Evolutionary conservation across 2,329 filamentous ascomycete species (phyloP).

Genomic region (Aspergillus floridensis): DNA sequence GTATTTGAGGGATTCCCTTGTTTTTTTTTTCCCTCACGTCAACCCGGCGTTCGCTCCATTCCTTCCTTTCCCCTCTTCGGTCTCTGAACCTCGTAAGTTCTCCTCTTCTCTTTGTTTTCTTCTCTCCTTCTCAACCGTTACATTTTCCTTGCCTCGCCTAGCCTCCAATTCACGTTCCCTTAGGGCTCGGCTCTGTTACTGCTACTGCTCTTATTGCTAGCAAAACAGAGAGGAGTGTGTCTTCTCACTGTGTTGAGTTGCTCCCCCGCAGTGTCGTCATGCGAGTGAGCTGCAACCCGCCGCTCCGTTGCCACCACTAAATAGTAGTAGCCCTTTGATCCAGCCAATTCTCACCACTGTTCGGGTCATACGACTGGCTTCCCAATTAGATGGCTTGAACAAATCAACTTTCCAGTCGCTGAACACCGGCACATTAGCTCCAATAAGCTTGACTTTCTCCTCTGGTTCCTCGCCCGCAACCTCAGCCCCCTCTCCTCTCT

Average conservation of each 20-base stretch:
- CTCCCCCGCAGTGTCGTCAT: slow-evolving; percentile 3
- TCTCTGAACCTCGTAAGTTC: not conserved
- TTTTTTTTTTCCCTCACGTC: slow-evolving; percentile 9
- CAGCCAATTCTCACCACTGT: not conserved
- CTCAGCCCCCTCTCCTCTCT: slow-evolving; percentile 4
- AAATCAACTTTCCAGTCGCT: not conserved
- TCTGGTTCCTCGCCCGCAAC: slow-evolving; percentile 5
- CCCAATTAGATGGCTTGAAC: slow-evolving; percentile 2
- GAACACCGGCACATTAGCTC: slow-evolving; percentile 1
- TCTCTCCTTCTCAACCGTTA: slow-evolving; percentile 1
- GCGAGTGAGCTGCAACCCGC: slow-evolving; percentile 8
- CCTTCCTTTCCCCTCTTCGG: not conserved
- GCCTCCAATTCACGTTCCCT: not conserved
- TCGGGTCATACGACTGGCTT: slow-evolving; percentile 7
- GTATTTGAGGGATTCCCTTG: not conserved
- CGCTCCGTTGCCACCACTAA: not conserved
- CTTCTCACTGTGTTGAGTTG: too few relatives aligned
- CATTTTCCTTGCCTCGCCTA: not conserved
- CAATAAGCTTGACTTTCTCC: not conserved
- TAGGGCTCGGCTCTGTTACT: not conserved
- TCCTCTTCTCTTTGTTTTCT: not conserved
- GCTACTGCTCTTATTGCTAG: not conserved
- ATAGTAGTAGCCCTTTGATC: not conserved
- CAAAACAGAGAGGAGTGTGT: too few relatives aligned
- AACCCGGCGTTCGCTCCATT: slow-evolving; percentile 3